These are phyloP conservation scores for Testicularia cyperi DNA, from an alignment of 1,284 basidiomycete species.

Conservation along the genomic window DNA sequence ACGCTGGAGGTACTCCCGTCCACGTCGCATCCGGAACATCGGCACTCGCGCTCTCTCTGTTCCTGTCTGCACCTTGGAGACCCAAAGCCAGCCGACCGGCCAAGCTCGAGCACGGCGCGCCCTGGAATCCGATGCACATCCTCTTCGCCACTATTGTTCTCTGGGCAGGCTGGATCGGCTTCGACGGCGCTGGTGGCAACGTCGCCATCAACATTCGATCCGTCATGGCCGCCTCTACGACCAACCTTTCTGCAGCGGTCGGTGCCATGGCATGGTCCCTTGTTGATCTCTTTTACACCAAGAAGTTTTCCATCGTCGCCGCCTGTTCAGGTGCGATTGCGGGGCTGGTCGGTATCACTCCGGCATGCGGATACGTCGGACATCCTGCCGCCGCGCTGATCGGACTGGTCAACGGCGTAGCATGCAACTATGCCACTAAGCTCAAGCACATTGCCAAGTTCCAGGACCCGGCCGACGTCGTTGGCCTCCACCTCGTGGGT, in stretches of 20 bases:
- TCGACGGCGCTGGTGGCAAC: background rate
- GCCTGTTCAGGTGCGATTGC: slow-evolving; percentile 1
- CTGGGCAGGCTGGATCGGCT: slow-evolving; percentile 1
- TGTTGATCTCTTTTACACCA: background rate
- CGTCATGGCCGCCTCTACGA: slow-evolving; percentile 1
- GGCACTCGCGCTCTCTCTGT: background rate
- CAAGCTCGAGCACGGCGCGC: background rate
- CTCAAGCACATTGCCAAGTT: background rate
- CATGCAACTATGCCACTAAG: background rate
- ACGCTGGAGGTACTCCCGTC: slow-evolving; percentile 1
- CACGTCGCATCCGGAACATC: background rate
- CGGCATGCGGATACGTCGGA: slow-evolving; percentile 1
- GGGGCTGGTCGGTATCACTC: slow-evolving; percentile 1
- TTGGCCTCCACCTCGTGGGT: background rate
- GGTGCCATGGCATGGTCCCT: background rate
- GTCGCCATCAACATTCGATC: slow-evolving; percentile 1
- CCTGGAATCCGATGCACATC: background rate
- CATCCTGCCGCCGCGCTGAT: slow-evolving; percentile 1
- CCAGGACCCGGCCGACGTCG: slow-evolving; percentile 1
- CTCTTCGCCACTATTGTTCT: background rate
- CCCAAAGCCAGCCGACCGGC: background rate
- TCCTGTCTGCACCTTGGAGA: background rate
- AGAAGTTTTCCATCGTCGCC: background rate
- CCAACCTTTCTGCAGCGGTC: background rate
- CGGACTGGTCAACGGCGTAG: background rate